Conservation (phyloP, 1,284 basidiomycete genomes). For the Leccinum angustisporum region DNA sequence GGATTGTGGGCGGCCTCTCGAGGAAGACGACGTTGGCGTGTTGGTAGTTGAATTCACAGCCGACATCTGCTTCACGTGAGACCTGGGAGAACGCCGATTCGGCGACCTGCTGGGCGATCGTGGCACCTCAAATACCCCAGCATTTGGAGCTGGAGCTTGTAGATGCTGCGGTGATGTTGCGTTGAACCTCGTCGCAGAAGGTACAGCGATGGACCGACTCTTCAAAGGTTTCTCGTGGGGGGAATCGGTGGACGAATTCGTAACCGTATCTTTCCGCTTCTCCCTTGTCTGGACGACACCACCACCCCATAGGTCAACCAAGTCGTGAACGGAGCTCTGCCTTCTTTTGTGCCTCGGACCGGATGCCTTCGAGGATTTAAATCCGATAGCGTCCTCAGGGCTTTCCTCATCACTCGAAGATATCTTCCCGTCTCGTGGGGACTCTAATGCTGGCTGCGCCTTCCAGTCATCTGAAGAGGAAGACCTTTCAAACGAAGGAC, state of each 20-base stretch:
- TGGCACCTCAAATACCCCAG: slow-evolving; percentile 18
- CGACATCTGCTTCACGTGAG: slow-evolving; percentile 30
- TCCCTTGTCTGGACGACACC: slow-evolving; percentile 41
- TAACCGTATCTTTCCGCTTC: slow-evolving; percentile 33
- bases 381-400: slow-evolving; percentile 54
- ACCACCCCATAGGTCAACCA: slow-evolving; percentile 75
- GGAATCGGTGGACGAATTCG: slow-evolving; percentile 20
- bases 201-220: slow-evolving; percentile 18
- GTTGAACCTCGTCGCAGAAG: slow-evolving; percentile 22
- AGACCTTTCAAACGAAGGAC: slow-evolving; percentile 12
- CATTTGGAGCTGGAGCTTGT: slow-evolving; percentile 15
- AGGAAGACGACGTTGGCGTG: slow-evolving; percentile 23
- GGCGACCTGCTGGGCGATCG: slow-evolving; percentile 35
- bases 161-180: slow-evolving; percentile 35
- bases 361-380: slow-evolving; percentile 25
- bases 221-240: slow-evolving; percentile 23
- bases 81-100: slow-evolving; percentile 25
- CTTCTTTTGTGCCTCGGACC: slow-evolving; percentile 41
- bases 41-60: slow-evolving; percentile 26
- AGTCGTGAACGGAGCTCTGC: slow-evolving; percentile 77
- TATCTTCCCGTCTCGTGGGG: slow-evolving; percentile 28
- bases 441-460: slow-evolving; percentile 9
- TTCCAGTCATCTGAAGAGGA: slow-evolving; percentile 25
- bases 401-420: slow-evolving; percentile 58
- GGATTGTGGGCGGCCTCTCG: slow-evolving; percentile 66